Conservation (phyloP, 441 rosid species). For the Capsella rubella region DNA sequence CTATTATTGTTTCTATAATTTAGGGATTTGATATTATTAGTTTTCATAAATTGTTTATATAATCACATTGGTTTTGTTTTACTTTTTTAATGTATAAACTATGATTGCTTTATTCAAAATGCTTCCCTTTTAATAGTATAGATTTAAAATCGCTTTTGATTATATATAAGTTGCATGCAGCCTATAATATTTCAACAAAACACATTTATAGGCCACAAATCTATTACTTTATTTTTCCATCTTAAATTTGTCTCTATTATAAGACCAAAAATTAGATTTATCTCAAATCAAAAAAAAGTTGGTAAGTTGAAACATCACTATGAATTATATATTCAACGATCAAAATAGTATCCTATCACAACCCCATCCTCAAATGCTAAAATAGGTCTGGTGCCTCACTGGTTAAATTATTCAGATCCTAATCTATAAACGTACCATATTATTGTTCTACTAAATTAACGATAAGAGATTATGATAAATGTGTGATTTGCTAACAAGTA, state of each 20-base stretch:
- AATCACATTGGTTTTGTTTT: no score
- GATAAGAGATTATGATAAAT: neutral
- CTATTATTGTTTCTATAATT: no score
- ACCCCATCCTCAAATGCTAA: conserved; percentile 21
- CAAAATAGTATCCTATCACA: conserved; percentile 7
- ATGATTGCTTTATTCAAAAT: no score
- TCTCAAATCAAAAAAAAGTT: conserved; percentile 33
- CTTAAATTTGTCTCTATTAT: neutral
- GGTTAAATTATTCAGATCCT: neutral
- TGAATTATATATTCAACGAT: conserved; percentile 24
- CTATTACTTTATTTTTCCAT: neutral
- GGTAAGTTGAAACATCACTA: conserved; percentile 21
- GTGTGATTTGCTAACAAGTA: neutral
- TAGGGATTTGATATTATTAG: no score
- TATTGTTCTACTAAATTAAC: neutral
- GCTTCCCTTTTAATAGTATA: no score
- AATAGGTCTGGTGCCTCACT: neutral
- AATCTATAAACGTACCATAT: neutral
- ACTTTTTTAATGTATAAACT: no score
- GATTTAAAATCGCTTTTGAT: no score
- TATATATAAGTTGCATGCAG: no score
- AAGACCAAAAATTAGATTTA: conserved; percentile 14
- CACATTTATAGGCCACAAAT: neutral
- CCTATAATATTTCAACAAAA: no score
- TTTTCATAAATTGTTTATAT: no score